These are phyloP conservation scores for Emergomyces pasteurianus DNA, from an alignment of 2,329 filamentous ascomycete species.

Conservation along the genomic window DNA sequence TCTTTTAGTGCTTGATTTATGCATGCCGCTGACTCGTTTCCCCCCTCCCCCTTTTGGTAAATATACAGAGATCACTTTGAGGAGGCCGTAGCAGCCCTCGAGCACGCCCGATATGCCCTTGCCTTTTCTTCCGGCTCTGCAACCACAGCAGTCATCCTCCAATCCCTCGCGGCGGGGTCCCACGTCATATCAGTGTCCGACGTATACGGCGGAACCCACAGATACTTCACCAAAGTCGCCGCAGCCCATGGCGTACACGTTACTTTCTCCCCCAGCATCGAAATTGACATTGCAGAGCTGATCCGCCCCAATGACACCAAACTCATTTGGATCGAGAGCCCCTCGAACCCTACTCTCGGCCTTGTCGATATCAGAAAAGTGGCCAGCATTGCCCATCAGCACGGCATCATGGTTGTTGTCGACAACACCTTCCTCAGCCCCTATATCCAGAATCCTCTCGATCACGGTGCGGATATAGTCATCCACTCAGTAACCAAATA, in stretches of 20 bases:
- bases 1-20: neutral
- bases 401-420: constrained; percentile 90
- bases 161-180: constrained; percentile 78
- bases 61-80: constrained; percentile 70
- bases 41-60: constrained; percentile 8
- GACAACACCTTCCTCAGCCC: constrained; percentile 98
- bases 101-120: constrained; percentile 83
- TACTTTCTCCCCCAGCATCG: constrained; percentile 87
- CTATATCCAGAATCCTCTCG: constrained; percentile 91
- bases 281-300: constrained; percentile 71
- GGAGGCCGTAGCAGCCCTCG: constrained; percentile 76
- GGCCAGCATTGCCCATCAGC: constrained; percentile 67
- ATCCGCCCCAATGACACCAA: constrained; percentile 75
- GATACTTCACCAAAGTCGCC: constrained; percentile 97
- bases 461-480: constrained; percentile 91
- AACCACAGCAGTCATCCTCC: constrained; percentile 83
- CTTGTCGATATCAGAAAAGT: constrained; percentile 89
- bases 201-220: constrained; percentile 94
- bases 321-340: constrained; percentile 93
- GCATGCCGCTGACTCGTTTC: constrained; percentile 1
- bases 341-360: constrained; percentile 85
- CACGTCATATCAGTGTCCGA: constrained; percentile 96
- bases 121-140: constrained; percentile 92
- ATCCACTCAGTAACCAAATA: constrained; percentile 98
- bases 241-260: constrained; percentile 88